These are phyloP conservation scores for Candida michaelii DNA, from an alignment of 805 yeast genomes.

Conservation along the genomic window DNA sequence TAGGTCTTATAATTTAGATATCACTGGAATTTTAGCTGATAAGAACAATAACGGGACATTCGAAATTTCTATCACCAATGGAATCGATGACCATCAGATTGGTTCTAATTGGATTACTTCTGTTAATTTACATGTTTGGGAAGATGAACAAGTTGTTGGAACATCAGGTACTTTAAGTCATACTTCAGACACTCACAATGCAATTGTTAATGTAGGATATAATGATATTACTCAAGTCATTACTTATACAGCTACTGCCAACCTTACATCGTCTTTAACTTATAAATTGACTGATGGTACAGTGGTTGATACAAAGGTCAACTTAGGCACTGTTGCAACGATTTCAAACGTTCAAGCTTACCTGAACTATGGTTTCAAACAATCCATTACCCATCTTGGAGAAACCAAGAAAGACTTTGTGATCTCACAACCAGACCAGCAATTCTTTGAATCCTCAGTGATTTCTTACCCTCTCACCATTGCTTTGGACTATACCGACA, in stretches of 20 bases:
- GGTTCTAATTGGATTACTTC: slow-evolving; percentile 61
- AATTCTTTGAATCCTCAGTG: slow-evolving; percentile 13
- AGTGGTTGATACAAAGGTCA: slow-evolving; percentile 26
- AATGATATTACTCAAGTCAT: slow-evolving; percentile 31
- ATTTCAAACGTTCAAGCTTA: slow-evolving; percentile 42
- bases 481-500: neutral
- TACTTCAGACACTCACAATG: slow-evolving; percentile 11
- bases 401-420: neutral
- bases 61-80: slow-evolving; percentile 54
- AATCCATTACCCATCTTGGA: slow-evolving; percentile 29
- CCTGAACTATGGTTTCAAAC: slow-evolving; percentile 38
- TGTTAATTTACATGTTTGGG: slow-evolving; percentile 58
- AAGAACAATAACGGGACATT: slow-evolving; percentile 16
- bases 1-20: slow-evolving; percentile 65
- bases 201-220: slow-evolving; percentile 8
- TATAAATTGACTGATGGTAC: slow-evolving; percentile 42
- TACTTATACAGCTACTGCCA: slow-evolving; percentile 31
- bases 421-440: neutral
- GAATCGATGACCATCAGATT: slow-evolving; percentile 30
- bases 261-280: slow-evolving; percentile 32
- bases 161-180: slow-evolving; percentile 39
- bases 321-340: slow-evolving; percentile 26
- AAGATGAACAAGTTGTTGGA: slow-evolving; percentile 37
- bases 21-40: slow-evolving; percentile 65
- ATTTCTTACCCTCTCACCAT: slow-evolving; percentile 30